Conservation (phyloP, 1,139 yeast species). For the Blastobotrys persicus region DNA sequence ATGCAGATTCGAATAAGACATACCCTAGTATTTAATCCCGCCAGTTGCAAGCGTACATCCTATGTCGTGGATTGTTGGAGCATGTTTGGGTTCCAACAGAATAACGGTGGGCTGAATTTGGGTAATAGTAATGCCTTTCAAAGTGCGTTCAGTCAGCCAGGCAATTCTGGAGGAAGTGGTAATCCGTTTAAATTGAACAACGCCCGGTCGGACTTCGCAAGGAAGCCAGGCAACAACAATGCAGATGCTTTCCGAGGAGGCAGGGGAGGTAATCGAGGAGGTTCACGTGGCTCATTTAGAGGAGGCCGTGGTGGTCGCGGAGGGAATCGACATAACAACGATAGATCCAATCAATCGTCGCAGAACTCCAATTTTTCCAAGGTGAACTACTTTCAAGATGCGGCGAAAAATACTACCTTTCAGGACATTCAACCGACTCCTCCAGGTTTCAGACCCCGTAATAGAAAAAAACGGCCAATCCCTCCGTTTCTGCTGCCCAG, state of each 20-base stretch:
- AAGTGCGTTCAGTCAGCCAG: slow-evolving; percentile 4
- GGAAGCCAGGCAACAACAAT: neutral
- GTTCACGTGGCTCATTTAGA: slow-evolving; percentile 1
- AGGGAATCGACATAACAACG: neutral
- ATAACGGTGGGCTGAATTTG: neutral
- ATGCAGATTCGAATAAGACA: neutral
- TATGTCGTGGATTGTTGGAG: neutral
- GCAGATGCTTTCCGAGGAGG: slow-evolving; percentile 4
- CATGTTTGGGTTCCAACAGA: slow-evolving; percentile 8
- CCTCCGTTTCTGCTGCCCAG: slow-evolving; percentile 15
- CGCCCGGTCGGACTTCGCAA: neutral
- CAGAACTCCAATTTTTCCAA: slow-evolving; percentile 6
- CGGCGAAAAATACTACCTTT: neutral
- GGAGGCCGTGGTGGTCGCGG: slow-evolving; percentile 1
- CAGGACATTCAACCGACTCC: slow-evolving; percentile 3
- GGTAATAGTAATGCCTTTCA: slow-evolving; percentile 1
- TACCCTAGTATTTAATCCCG: neutral
- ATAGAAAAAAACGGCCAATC: slow-evolving; percentile 9
- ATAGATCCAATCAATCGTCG: neutral
- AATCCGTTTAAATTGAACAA: slow-evolving; percentile 2
- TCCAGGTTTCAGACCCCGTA: slow-evolving; percentile 15
- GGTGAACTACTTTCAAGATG: slow-evolving; percentile 10
- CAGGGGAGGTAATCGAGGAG: slow-evolving; percentile 11
- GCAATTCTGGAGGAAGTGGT: neutral
- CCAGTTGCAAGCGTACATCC: too few species aligned